Evolutionary conservation across 2,329 filamentous ascomycete genomes (phyloP).

Genomic region (Monosporascus sp.): DNA sequence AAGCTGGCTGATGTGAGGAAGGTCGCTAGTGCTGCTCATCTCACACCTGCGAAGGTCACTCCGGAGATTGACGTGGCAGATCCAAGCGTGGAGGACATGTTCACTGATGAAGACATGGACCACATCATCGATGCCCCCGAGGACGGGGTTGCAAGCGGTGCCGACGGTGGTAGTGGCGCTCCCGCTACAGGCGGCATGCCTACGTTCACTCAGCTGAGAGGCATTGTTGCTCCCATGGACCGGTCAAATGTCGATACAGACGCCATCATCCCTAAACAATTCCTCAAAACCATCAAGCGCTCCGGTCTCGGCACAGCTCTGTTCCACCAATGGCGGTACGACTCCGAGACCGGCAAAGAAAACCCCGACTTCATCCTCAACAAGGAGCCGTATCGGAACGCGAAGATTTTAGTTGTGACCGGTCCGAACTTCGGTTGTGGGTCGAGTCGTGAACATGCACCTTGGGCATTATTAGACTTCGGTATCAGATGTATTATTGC

Average conservation of each 20-base stretch:
- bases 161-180: constrained; percentile 48
- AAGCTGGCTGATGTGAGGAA: constrained; percentile 76
- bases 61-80: constrained; percentile 61
- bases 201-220: constrained; percentile 79
- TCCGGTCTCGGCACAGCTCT: constrained; percentile 85
- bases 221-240: constrained; percentile 82
- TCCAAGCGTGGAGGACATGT: constrained; percentile 48
- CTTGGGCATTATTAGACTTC: constrained; percentile 95
- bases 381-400: constrained; percentile 73
- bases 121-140: constrained; percentile 53
- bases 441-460: constrained; percentile 87
- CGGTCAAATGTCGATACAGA: constrained; percentile 96
- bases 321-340: constrained; percentile 80
- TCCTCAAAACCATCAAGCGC: constrained; percentile 98
- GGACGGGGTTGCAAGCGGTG: constrained; percentile 61
- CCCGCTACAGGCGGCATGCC: constrained; percentile 62
- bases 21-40: not conserved
- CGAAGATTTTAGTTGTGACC: constrained; percentile 89
- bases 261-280: constrained; percentile 98
- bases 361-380: constrained; percentile 86
- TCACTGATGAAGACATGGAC: constrained; percentile 47
- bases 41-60: not conserved
- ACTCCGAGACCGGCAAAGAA: constrained; percentile 61
- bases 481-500: constrained; percentile 93
- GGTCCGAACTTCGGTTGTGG: constrained; percentile 96